A percentile compares a stretch with the other conserved stretches of the same genome.
These are phyloP conservation scores for Papiliotrema terrestris DNA, from an alignment of 1,284 basidiomycete species.

Conservation along the genomic window DNA sequence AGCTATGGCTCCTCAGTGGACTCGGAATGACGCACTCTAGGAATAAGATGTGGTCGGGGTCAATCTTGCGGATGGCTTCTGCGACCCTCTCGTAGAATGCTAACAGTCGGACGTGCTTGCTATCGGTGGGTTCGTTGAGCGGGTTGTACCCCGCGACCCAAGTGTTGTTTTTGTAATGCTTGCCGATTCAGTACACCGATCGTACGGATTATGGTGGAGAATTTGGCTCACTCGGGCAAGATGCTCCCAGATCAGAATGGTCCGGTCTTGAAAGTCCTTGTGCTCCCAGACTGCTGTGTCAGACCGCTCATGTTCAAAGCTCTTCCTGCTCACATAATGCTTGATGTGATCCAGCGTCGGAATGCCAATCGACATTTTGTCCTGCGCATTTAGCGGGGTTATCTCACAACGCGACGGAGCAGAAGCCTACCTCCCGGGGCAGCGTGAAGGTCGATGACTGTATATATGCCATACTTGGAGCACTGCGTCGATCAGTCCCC, in stretches of 20 bases:
- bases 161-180: constrained; percentile 60
- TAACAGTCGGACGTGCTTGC: constrained; percentile 51
- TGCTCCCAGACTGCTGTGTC: constrained; percentile 62
- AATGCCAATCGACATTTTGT: constrained; percentile 47
- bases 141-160: constrained; percentile 68
- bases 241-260: constrained; percentile 65
- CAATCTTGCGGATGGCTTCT: constrained; percentile 62
- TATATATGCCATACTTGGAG: constrained; percentile 43
- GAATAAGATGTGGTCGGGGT: constrained; percentile 58
- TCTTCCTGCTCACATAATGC: constrained; percentile 25
- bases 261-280: constrained; percentile 69
- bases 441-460: constrained; percentile 46
- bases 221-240: constrained; percentile 49
- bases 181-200: not conserved
- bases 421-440: constrained; percentile 45
- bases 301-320: not conserved
- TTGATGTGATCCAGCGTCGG: constrained; percentile 33
- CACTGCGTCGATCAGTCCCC: constrained; percentile 25
- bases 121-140: constrained; percentile 70
- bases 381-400: constrained; percentile 12
- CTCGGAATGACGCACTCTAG: constrained; percentile 24
- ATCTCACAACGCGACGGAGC: too few species aligned
- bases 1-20: not conserved
- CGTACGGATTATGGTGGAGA: not conserved
- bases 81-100: constrained; percentile 62